A percentile compares a stretch with the other conserved stretches of the same genome.
phyloP scores from a whole-genome alignment of 2,329 filamentous ascomycete species.

The Arthrobotrys megalospora region DNA sequence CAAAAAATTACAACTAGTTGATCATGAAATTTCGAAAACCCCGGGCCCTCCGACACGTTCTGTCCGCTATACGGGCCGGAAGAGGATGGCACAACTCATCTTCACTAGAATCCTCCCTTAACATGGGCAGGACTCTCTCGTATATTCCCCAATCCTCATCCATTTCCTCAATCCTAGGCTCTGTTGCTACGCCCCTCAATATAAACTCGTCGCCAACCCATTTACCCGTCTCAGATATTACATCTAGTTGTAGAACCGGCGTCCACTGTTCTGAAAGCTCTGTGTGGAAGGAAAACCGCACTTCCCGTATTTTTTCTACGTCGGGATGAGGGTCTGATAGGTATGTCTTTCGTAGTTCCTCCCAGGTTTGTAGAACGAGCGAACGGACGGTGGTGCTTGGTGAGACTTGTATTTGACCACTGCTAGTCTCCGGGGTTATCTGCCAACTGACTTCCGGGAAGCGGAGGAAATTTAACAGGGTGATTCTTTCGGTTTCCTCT shows the following conservation, averaged over 20 bases:
- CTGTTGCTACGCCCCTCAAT: not conserved
- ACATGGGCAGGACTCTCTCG: too few species aligned
- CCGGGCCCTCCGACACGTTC: too few species aligned
- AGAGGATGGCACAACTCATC: too few species aligned
- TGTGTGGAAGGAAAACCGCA: not conserved
- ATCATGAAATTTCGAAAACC: too few species aligned
- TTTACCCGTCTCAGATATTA: not conserved
- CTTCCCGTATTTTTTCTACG: not conserved
- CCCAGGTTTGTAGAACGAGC: not conserved
- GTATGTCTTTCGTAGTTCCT: not conserved
- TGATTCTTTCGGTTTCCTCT: not conserved
- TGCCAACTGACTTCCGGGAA: not conserved
- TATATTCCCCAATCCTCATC: too few species aligned
- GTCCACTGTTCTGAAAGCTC: too few species aligned
- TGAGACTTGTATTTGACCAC: not conserved
- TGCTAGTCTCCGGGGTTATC: not conserved
- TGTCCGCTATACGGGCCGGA: too few species aligned
- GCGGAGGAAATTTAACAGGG: not conserved
- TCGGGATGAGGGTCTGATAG: not conserved
- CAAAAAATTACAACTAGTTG: too few species aligned
- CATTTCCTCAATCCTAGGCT: not conserved
- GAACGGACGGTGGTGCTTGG: not conserved
- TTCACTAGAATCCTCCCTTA: too few species aligned
- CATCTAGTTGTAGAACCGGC: not conserved
- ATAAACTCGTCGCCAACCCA: not conserved